phyloP scores from a whole-genome alignment of 306 rosid genomes.

The Castanospermum australe region DNA sequence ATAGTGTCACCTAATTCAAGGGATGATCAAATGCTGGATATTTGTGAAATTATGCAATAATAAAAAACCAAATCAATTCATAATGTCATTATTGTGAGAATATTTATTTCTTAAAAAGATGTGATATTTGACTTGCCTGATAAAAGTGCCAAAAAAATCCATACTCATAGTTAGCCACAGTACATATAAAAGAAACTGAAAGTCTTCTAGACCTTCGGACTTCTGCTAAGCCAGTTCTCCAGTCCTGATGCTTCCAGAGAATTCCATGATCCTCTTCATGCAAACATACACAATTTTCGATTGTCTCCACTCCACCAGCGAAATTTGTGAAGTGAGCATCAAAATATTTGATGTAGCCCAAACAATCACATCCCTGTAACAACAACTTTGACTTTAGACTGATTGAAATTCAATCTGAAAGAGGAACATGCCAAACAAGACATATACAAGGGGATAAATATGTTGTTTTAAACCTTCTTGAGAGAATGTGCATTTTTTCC shows the following conservation, averaged over 20 bases:
- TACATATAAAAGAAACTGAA: slow-evolving; percentile 81
- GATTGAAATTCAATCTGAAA: neutral
- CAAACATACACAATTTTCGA: slow-evolving; percentile 85
- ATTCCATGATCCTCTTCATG: slow-evolving; percentile 96
- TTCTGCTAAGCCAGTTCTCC: slow-evolving; percentile 97
- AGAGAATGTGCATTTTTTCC: slow-evolving; percentile 95
- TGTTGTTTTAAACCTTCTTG: slow-evolving; percentile 58
- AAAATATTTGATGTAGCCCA: slow-evolving; percentile 88
- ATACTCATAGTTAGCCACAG: slow-evolving; percentile 92
- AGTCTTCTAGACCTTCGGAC: slow-evolving; percentile 91
- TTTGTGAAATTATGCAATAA: slow-evolving; percentile 7
- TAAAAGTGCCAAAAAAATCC: slow-evolving; percentile 94
- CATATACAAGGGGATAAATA: slow-evolving; percentile 9
- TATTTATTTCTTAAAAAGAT: neutral
- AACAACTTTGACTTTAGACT: slow-evolving; percentile 33
- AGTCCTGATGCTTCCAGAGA: slow-evolving; percentile 97
- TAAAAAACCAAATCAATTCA: neutral
- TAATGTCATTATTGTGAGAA: slow-evolving; percentile 5
- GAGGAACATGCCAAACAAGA: neutral
- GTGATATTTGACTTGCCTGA: slow-evolving; percentile 66
- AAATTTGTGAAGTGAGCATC: slow-evolving; percentile 91
- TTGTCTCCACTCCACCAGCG: slow-evolving; percentile 89
- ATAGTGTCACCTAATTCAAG: slow-evolving; percentile 1
- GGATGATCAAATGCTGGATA: neutral
- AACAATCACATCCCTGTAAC: slow-evolving; percentile 85